phyloP scores from a whole-genome alignment of 2,329 filamentous ascomycete genomes.

The Cordyceps farinosa region DNA sequence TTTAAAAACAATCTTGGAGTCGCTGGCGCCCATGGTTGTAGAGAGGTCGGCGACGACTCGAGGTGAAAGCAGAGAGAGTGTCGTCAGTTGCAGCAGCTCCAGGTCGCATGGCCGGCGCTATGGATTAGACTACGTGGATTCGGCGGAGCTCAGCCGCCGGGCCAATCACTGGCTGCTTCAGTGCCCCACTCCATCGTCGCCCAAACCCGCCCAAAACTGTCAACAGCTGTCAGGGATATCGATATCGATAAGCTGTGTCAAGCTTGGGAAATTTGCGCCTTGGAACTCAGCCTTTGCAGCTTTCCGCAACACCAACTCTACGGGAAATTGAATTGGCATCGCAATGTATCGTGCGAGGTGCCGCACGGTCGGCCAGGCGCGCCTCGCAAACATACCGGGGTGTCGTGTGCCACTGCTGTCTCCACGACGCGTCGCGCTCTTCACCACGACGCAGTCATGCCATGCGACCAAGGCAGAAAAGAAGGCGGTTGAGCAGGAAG shows the following conservation, averaged over 20 bases:
- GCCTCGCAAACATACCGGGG: background rate
- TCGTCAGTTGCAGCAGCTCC: constrained; percentile 1
- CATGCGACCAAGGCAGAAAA: background rate
- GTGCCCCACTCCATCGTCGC: background rate
- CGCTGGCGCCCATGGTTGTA: constrained; percentile 82
- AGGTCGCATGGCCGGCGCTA: constrained; percentile 17
- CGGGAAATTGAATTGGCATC: background rate
- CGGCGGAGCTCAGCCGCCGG: background rate
- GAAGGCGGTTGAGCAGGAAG: background rate
- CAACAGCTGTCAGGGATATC: background rate
- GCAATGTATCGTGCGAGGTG: constrained; percentile 9
- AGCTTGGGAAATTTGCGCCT: background rate
- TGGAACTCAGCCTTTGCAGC: background rate
- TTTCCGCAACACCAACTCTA: background rate
- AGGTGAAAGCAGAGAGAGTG: background rate
- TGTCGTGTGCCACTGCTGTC: background rate
- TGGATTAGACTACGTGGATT: constrained; percentile 8
- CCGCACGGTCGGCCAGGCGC: background rate
- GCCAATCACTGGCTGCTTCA: background rate
- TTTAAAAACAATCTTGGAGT: constrained; percentile 98
- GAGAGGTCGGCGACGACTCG: constrained; percentile 22
- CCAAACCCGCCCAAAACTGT: constrained; percentile 4
- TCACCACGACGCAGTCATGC: constrained; percentile 1
- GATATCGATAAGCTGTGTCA: constrained; percentile 11
- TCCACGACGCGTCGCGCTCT: constrained; percentile 8